Conservation (phyloP, 768 basidiomycete species). For the Tulasnella sp. region DNA sequence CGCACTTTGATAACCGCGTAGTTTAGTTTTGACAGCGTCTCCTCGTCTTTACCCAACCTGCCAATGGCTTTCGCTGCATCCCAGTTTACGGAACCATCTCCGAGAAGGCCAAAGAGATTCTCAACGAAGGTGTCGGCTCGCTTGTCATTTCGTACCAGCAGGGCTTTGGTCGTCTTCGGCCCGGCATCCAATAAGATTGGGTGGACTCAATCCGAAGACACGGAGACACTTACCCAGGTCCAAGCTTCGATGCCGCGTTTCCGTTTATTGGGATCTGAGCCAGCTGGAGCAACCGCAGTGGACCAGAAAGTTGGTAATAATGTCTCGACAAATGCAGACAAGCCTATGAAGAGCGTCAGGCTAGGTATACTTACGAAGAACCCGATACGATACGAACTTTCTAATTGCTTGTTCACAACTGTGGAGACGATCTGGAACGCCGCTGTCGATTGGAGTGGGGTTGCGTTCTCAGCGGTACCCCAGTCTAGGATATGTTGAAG, state of each 20-base stretch:
- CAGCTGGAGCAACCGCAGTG: conserved; percentile 42
- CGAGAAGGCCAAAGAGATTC: conserved; percentile 65
- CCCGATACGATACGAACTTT: conserved; percentile 45
- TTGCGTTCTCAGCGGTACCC: conserved; percentile 42
- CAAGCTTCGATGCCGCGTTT: conserved; percentile 55
- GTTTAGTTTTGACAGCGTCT: conserved; percentile 69
- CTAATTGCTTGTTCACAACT: conserved; percentile 72
- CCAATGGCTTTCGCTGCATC: conserved; percentile 76
- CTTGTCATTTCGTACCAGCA: conserved; percentile 71
- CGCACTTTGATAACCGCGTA: conserved; percentile 72
- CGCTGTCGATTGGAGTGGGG: conserved; percentile 35
- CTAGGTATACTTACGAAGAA: background rate
- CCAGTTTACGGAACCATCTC: conserved; percentile 60
- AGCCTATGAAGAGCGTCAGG: conserved; percentile 3
- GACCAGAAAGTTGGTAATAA: conserved; percentile 50
- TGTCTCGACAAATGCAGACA: conserved; percentile 26
- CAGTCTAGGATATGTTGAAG: conserved; percentile 57
- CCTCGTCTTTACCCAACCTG: conserved; percentile 56
- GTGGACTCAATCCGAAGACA: background rate
- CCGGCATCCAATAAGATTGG: background rate
- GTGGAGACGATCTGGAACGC: conserved; percentile 49
- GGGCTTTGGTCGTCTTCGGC: conserved; percentile 67
- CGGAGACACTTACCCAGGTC: conserved; percentile 56
- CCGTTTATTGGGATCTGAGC: conserved; percentile 42
- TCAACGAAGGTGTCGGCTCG: conserved; percentile 55